Conservation (phyloP, 495 filamentous ascomycete species). For the Talaromyces ruber region DNA sequence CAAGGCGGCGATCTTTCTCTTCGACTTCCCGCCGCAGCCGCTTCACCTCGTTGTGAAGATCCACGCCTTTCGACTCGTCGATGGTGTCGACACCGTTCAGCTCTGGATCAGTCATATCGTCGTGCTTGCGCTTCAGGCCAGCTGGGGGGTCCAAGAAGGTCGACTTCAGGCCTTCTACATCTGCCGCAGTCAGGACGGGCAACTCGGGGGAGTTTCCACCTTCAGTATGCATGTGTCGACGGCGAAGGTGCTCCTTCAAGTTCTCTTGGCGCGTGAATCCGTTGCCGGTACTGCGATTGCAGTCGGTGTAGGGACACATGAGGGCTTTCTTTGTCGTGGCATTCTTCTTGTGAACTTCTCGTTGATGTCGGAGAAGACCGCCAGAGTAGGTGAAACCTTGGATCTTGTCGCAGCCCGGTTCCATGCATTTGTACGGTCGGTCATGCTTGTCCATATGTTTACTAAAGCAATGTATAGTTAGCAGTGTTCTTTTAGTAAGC, state of each 20-base stretch:
- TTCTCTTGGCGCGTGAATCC: conserved; percentile 89
- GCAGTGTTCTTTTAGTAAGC: conserved; percentile 2
- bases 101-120: conserved; percentile 22
- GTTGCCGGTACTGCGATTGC: conserved; percentile 72
- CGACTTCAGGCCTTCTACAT: conserved; percentile 22
- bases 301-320: conserved; percentile 74
- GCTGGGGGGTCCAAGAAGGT: conserved; percentile 16
- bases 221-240: conserved; percentile 61
- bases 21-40: conserved; percentile 46
- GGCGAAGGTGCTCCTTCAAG: conserved; percentile 78
- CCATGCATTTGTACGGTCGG: conserved; percentile 74
- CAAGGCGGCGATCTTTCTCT: conserved; percentile 39
- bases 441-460: conserved; percentile 98
- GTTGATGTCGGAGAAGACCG: conserved; percentile 77
- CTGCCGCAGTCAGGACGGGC: conserved; percentile 18
- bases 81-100: conserved; percentile 13
- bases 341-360: conserved; percentile 84
- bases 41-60: conserved; percentile 50
- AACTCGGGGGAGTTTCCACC: conserved; percentile 29
- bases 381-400: conserved; percentile 91
- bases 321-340: conserved; percentile 74
- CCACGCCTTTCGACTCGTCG: conserved; percentile 32
- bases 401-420: conserved; percentile 73
- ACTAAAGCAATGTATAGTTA: conserved; percentile 28
- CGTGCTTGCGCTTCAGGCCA: conserved; percentile 35